Base-by-base conservation (phyloP, 306 rosid species). In the Corylus avellana region DNA sequence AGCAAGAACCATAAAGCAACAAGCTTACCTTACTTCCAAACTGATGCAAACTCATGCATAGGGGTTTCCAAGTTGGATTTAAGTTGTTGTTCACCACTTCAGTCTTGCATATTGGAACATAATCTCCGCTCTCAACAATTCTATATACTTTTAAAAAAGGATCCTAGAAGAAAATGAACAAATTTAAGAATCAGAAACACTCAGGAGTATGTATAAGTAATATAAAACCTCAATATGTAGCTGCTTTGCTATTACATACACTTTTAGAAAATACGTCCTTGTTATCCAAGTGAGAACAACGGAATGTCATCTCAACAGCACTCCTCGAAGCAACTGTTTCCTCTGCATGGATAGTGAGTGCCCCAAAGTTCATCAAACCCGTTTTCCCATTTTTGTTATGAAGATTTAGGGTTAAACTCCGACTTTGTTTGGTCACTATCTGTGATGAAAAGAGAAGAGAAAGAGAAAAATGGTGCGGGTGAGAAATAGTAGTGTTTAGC, bases 31-130 rank as follows among this genome's bases (percentile, higher is more conserved):
- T 95, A 86, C 89, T 91, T 77, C 90, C 94, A 80, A 91, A 88
- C 80, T 94, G 91, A 66, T 87, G 90, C 86, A 81, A 83, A 74
- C 89, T 79, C 74, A 92, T 78, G 79, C 77, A 85, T 42, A 91
- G 47, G 42, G 92, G 92, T 78, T 86, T 95, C 98, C 98, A 92
- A 77, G 68, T 84, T 58, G 98, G 98, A 85, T 91, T 89, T 77
- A 89, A 85, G 74, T 88, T 83, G 85, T 91, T 80, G 70, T 92
- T 81, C 66, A 89, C 77, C 69, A 87, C 98, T 87, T 92, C 98
- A 44, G 98, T 95, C 85, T 90, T 95, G 91, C 96, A 92, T 56
- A 95, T 91, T 78, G 98, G 98, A 80, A 92, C 49, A 70, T 86
- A 80, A 18, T 88, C 89, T 73, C 97, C 98, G 54, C 47, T 87